Conservation (phyloP, 2,329 filamentous ascomycete genomes). For the Leptographium procerum region DNA sequence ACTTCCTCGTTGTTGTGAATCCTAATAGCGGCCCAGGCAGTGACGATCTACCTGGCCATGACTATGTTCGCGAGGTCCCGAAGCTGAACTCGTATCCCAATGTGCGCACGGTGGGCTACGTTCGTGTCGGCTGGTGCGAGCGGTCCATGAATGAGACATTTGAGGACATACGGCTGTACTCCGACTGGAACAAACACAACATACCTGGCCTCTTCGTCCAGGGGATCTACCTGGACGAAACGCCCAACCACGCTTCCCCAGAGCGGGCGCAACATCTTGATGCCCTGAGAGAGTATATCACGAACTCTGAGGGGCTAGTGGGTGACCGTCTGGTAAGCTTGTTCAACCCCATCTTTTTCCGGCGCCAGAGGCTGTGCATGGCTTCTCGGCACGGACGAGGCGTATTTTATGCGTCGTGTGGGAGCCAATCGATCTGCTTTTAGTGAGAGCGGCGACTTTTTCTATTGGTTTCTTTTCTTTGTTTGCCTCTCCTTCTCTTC, state of each 20-base stretch:
- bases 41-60: slow-evolving; percentile 1
- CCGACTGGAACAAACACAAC: background rate
- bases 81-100: slow-evolving; percentile 10
- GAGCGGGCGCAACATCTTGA: slow-evolving; percentile 2
- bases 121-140: slow-evolving; percentile 7
- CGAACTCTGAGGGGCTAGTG: background rate
- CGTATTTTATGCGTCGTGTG: background rate
- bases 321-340: slow-evolving; percentile 6
- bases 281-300: background rate
- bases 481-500: too few species aligned
- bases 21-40: slow-evolving; percentile 4
- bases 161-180: slow-evolving; percentile 3
- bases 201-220: slow-evolving; percentile 6
- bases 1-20: slow-evolving; percentile 3
- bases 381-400: background rate
- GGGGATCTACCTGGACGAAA: slow-evolving; percentile 11
- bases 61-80: slow-evolving; percentile 10
- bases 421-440: background rate
- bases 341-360: background rate
- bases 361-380: background rate
- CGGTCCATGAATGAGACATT: slow-evolving; percentile 1
- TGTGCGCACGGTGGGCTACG: slow-evolving; percentile 9
- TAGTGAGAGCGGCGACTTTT: background rate
- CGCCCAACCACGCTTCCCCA: slow-evolving; percentile 6
- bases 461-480: too few species aligned